phyloP scores from a whole-genome alignment of 1,139 yeast species.

The Petasospora rhodanensis region DNA sequence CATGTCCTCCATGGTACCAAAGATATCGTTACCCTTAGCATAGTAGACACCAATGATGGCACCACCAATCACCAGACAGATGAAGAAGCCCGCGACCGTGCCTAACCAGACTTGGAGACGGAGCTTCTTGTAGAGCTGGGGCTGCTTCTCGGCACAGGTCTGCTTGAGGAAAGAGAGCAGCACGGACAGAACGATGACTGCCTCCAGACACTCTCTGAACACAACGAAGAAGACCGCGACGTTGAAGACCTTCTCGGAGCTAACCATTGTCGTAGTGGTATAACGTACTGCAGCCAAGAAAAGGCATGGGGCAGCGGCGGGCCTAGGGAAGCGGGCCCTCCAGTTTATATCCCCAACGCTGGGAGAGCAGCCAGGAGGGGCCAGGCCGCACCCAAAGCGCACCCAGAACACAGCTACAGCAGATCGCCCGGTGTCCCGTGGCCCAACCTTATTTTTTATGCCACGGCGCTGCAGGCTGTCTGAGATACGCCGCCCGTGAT shows the following conservation, averaged over 20 bases:
- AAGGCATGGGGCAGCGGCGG: no score
- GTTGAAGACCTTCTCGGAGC: constrained; percentile 32
- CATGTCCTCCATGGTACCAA: constrained; percentile 77
- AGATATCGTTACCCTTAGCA: constrained; percentile 70
- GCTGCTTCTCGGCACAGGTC: constrained; percentile 31
- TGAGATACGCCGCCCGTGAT: no score
- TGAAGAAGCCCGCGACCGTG: constrained; percentile 61
- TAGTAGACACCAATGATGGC: constrained; percentile 74
- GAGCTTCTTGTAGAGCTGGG: constrained; percentile 35
- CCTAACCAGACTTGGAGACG: constrained; percentile 82
- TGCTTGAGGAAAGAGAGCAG: constrained; percentile 76
- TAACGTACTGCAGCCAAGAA: neutral
- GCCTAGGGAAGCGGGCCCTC: no score
- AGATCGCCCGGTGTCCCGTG: no score
- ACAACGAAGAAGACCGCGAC: constrained; percentile 75
- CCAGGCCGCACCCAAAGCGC: no score
- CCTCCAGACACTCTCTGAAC: constrained; percentile 80
- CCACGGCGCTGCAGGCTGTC: no score
- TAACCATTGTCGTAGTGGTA: neutral
- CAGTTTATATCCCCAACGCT: no score
- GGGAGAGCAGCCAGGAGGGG: no score
- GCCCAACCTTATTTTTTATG: no score
- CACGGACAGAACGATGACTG: constrained; percentile 83
- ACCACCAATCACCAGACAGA: constrained; percentile 76
- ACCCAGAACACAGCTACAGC: no score